Conservation (phyloP, 2,329 filamentous ascomycete species). For the Alternaria dauci region DNA sequence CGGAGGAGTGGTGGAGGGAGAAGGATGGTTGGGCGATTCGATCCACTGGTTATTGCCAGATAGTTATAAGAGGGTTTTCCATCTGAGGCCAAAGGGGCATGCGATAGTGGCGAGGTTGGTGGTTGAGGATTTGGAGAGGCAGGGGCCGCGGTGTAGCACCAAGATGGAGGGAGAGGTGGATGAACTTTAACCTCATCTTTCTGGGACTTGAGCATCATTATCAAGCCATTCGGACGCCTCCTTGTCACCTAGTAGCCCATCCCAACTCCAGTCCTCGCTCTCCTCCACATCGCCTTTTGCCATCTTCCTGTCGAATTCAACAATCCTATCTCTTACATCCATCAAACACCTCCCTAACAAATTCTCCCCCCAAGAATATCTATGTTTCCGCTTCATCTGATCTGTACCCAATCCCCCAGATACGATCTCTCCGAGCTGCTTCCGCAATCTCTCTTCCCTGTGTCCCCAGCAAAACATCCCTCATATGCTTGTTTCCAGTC, state of each 20-base stretch:
- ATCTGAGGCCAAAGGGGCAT: constrained; percentile 39
- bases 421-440: constrained; percentile 14
- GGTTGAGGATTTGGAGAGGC: neutral
- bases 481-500: constrained; percentile 9
- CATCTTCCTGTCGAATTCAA: constrained; percentile 15
- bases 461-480: constrained; percentile 42
- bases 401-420: constrained; percentile 25
- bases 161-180: neutral
- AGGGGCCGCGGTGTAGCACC: neutral
- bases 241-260: neutral
- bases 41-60: constrained; percentile 44
- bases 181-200: neutral
- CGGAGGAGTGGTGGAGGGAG: neutral
- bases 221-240: neutral
- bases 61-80: constrained; percentile 41
- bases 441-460: constrained; percentile 57
- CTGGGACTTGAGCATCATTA: neutral
- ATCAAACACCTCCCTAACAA: constrained; percentile 68
- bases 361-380: constrained; percentile 67
- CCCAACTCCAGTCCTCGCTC: neutral
- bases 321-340: constrained; percentile 63
- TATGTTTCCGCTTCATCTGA: constrained; percentile 32
- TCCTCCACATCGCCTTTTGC: neutral
- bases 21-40: constrained; percentile 16
- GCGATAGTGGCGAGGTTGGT: constrained; percentile 25